phyloP scores from a whole-genome alignment of 2,329 filamentous ascomycete species.

The Fusarium sp. region DNA sequence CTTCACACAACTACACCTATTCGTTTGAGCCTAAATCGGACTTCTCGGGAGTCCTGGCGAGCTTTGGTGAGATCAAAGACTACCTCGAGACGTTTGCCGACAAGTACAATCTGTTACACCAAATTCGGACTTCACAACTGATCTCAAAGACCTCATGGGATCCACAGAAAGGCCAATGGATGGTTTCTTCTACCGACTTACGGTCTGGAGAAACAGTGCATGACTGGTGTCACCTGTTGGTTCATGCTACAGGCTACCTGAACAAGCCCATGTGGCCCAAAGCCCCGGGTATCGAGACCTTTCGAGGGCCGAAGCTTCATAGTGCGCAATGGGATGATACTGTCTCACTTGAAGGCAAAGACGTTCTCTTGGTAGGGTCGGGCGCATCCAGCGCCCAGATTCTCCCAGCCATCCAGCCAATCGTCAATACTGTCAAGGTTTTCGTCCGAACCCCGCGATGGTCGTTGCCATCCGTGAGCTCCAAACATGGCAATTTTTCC shows the following conservation, averaged over 20 bases:
- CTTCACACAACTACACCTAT: constrained; percentile 11
- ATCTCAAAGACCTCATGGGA: constrained; percentile 1
- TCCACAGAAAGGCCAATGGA: constrained; percentile 7
- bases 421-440: constrained; percentile 2
- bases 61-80: neutral
- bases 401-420: constrained; percentile 6
- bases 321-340: constrained; percentile 8
- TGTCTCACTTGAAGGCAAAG: constrained; percentile 6
- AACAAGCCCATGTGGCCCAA: constrained; percentile 17
- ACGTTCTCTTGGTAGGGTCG: constrained; percentile 13
- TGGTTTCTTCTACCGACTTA: neutral
- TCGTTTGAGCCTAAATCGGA: constrained; percentile 21
- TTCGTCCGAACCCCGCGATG: constrained; percentile 18
- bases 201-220: neutral
- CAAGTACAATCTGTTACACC: constrained; percentile 3
- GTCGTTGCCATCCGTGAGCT: constrained; percentile 20
- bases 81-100: constrained; percentile 5
- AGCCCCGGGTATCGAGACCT: neutral
- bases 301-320: constrained; percentile 7
- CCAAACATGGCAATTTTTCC: neutral
- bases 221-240: constrained; percentile 13
- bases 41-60: constrained; percentile 3
- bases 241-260: constrained; percentile 20
- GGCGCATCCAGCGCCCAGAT: constrained; percentile 20
- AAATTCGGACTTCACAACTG: neutral